A percentile compares a stretch with the other conserved stretches of the same genome.
Evolutionary conservation across 805 yeast species (phyloP).

Genomic region (Starmerella cellae): DNA sequence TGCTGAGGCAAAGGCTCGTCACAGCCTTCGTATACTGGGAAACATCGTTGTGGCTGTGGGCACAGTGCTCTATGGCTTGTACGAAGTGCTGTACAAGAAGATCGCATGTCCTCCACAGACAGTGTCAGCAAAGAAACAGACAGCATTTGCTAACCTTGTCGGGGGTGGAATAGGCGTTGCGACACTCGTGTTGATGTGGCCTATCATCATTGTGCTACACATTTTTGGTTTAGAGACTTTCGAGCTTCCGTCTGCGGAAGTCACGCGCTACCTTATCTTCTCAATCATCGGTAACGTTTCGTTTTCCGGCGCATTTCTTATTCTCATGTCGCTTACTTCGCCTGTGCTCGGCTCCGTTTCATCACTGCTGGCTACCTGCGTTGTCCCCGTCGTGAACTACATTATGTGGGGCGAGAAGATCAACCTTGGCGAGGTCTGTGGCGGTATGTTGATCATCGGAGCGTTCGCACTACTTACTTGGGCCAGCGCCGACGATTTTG

Average conservation of each 20-base stretch:
- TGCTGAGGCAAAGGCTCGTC: conserved; percentile 15
- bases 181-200: conserved; percentile 40
- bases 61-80: conserved; percentile 64
- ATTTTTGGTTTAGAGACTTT: conserved; percentile 45
- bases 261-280: conserved; percentile 36
- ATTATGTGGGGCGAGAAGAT: conserved; percentile 46
- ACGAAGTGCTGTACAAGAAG: conserved; percentile 72
- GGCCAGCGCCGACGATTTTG: conserved; percentile 27
- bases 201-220: conserved; percentile 38
- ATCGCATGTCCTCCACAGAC: conserved; percentile 59
- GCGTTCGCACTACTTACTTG: conserved; percentile 49
- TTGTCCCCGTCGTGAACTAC: conserved; percentile 72
- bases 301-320: conserved; percentile 59
- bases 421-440: conserved; percentile 44
- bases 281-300: conserved; percentile 51
- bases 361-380: conserved; percentile 58
- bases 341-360: conserved; percentile 66
- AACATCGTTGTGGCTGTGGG: conserved; percentile 59
- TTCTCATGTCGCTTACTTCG: conserved; percentile 69
- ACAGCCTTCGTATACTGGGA: conserved; percentile 40
- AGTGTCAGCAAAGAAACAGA: conserved; percentile 54
- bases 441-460: conserved; percentile 52
- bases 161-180: conserved; percentile 54
- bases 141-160: conserved; percentile 65
- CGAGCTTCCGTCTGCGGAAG: conserved; percentile 34